A percentile compares a stretch with the other conserved stretches of the same genome.
These are phyloP conservation scores for Arachis monticola DNA, from an alignment of 331 rosid species.

Conservation along the genomic window DNA sequence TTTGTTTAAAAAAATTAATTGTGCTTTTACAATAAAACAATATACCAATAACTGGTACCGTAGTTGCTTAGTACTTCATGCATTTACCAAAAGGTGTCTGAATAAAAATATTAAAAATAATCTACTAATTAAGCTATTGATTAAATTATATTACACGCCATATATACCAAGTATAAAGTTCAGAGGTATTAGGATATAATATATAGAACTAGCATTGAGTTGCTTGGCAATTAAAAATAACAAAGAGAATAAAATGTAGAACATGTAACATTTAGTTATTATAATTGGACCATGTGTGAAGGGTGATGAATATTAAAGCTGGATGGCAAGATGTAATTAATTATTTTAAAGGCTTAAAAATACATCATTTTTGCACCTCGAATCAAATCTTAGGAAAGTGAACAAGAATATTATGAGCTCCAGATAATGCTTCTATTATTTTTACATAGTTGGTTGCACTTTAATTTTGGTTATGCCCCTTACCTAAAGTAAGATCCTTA, in stretches of 20 bases:
- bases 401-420: constrained; percentile 64
- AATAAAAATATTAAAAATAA: neutral
- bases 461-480: constrained; percentile 59
- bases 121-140: constrained; percentile 8
- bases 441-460: constrained; percentile 57
- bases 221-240: constrained; percentile 47
- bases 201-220: constrained; percentile 36
- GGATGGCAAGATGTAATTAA: constrained; percentile 33
- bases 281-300: constrained; percentile 17
- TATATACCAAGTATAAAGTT: constrained; percentile 10
- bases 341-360: constrained; percentile 40
- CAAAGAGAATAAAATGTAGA: constrained; percentile 27
- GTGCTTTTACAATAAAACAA: constrained; percentile 37
- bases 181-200: constrained; percentile 12
- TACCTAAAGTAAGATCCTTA: constrained; percentile 44
- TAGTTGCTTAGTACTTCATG: constrained; percentile 9
- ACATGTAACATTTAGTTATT: neutral
- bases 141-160: constrained; percentile 32
- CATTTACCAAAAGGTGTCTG: constrained; percentile 25
- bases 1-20: constrained; percentile 34
- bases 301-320: constrained; percentile 56
- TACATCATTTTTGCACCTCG: constrained; percentile 51
- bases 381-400: constrained; percentile 71
- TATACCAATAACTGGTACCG: neutral
- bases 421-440: constrained; percentile 52